Evolutionary conservation across 225 moss, liverwort and hornwort species (phyloP).

Genomic region (Antitrichia curtipendula): DNA sequence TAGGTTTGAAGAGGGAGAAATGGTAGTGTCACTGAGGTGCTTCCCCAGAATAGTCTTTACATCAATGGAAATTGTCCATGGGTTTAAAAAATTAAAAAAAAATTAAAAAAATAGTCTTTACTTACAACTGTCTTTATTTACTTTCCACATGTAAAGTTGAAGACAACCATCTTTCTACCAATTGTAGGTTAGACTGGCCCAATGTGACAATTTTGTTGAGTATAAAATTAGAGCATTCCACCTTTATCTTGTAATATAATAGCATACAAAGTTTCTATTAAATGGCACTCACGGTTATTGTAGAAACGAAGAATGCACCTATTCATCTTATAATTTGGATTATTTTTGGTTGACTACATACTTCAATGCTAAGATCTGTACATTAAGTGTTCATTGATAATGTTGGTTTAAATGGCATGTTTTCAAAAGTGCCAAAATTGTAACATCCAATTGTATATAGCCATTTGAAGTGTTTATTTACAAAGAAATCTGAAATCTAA

Average conservation of each 20-base stretch:
- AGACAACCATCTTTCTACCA: too few species aligned
- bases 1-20: neutral
- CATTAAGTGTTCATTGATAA: neutral
- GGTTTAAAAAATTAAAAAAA: too few species aligned
- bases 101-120: too few species aligned
- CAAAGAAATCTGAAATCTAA: neutral
- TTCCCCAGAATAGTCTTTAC: too few species aligned
- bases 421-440: neutral
- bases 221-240: neutral
- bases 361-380: fast-evolving
- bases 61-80: too few species aligned
- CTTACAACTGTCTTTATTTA: neutral
- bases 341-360: neutral
- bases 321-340: neutral
- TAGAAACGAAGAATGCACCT: neutral
- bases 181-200: too few species aligned
- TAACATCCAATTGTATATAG: neutral
- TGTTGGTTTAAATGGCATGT: neutral
- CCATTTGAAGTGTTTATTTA: neutral
- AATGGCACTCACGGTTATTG: neutral
- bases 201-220: neutral
- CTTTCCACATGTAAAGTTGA: neutral
- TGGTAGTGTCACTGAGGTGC: neutral
- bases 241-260: neutral
- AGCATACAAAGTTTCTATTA: fast-evolving